Evolutionary conservation across 306 rosid species (phyloP).

Genomic region (Astragalus glycyphyllos): DNA sequence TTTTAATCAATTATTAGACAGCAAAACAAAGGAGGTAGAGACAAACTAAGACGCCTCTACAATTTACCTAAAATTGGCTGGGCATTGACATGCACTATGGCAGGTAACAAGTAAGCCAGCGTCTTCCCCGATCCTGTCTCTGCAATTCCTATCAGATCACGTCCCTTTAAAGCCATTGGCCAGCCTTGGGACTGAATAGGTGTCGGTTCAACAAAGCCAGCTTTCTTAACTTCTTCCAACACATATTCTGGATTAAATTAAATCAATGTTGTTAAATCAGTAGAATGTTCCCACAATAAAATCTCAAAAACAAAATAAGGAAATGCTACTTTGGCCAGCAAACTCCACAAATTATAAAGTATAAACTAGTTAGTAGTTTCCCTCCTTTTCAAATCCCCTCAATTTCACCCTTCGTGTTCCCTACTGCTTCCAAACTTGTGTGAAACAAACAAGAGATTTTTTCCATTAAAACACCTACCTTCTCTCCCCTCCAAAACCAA

Average conservation of each 20-base stretch:
- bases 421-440: background rate
- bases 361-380: background rate
- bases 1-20: constrained; percentile 7
- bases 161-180: constrained; percentile 99
- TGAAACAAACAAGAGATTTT: background rate
- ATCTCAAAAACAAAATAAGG: background rate
- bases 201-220: constrained; percentile 96
- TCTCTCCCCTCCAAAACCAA: background rate
- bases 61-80: constrained; percentile 86
- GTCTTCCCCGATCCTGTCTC: constrained; percentile 99
- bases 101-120: constrained; percentile 91
- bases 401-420: background rate
- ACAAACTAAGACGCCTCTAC: constrained; percentile 12
- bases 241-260: constrained; percentile 71
- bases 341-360: background rate
- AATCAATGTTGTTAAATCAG: constrained; percentile 37
- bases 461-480: too few relatives aligned
- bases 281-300: constrained; percentile 13
- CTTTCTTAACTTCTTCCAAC: constrained; percentile 77
- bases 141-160: constrained; percentile 97
- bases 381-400: background rate
- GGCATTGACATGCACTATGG: constrained; percentile 98
- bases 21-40: constrained; percentile 14
- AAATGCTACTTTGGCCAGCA: background rate
- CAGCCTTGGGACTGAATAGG: constrained; percentile 99